phyloP scores from a whole-genome alignment of 2,329 filamentous ascomycete species.

The Alternaria panax region DNA sequence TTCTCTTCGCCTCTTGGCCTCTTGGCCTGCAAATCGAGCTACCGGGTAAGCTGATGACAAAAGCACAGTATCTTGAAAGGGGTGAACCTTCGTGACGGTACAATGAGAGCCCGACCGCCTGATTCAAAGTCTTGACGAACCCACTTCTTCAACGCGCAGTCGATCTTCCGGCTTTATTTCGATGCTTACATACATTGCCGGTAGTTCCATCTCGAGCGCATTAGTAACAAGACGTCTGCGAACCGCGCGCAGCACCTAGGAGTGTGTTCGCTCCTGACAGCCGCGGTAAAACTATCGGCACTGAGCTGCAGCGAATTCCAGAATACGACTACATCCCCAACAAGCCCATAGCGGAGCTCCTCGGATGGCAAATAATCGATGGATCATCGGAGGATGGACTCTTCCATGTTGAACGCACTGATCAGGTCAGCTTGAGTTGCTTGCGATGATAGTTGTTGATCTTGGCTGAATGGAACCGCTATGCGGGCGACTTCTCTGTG shows the following conservation, averaged over 20 bases:
- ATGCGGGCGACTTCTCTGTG: not conserved
- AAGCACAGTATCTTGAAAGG: not conserved
- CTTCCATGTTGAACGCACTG: not conserved
- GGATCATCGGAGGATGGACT: not conserved
- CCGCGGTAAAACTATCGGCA: not conserved
- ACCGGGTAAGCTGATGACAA: not conserved
- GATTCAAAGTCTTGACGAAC: not conserved
- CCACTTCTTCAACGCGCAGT: not conserved
- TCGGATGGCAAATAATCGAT: not conserved
- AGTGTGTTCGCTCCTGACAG: not conserved
- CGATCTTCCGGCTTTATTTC: conserved; percentile 16
- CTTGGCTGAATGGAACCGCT: not conserved
- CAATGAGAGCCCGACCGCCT: not conserved
- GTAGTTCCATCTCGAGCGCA: not conserved
- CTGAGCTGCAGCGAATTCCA: not conserved
- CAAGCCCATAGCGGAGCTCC: not conserved
- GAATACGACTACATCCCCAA: not conserved
- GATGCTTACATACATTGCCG: conserved; percentile 10
- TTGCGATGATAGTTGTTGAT: not conserved
- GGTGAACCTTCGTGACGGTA: not conserved
- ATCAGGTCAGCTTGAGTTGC: not conserved
- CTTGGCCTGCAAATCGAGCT: not conserved
- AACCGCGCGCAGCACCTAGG: not conserved
- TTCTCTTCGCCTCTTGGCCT: conserved; percentile 1
- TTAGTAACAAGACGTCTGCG: not conserved